Evolutionary conservation across 106 monocot species (phyloP).

Genomic region (Ottelia alismoides): DNA sequence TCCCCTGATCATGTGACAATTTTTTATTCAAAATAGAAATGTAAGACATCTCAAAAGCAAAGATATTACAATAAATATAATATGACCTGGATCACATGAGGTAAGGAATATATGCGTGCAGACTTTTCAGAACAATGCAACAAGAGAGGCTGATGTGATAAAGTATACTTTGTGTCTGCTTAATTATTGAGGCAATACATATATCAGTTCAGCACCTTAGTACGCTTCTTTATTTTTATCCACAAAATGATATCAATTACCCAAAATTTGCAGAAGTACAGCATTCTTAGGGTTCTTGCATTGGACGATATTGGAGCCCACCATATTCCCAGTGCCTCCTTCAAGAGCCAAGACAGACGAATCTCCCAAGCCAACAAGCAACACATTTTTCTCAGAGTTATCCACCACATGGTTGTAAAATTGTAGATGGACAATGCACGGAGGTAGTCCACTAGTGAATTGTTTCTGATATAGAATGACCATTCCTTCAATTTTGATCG

Average conservation of each 20-base stretch:
- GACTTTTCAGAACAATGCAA: conserved; percentile 15
- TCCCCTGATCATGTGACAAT: conserved; percentile 1
- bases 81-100: conserved; percentile 10
- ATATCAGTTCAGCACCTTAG: neutral
- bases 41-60: neutral
- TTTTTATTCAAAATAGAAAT: neutral
- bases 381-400: conserved; percentile 5
- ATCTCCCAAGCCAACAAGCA: conserved; percentile 7
- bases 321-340: neutral
- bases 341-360: conserved; percentile 10
- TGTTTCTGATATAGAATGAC: conserved; percentile 10
- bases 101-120: conserved; percentile 8
- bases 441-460: conserved; percentile 4
- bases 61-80: neutral
- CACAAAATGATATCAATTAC: neutral
- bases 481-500: conserved; percentile 8
- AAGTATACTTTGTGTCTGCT: neutral
- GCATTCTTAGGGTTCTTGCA: conserved; percentile 9
- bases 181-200: too few relatives aligned
- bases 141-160: neutral
- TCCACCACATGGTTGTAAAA: neutral
- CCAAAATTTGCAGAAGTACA: conserved; percentile 12
- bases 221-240: neutral
- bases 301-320: neutral
- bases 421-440: conserved; percentile 7